These are phyloP conservation scores for Aureococcus anophagefferens DNA, from an alignment of 108 stramenopile species.

Conservation along the genomic window DNA sequence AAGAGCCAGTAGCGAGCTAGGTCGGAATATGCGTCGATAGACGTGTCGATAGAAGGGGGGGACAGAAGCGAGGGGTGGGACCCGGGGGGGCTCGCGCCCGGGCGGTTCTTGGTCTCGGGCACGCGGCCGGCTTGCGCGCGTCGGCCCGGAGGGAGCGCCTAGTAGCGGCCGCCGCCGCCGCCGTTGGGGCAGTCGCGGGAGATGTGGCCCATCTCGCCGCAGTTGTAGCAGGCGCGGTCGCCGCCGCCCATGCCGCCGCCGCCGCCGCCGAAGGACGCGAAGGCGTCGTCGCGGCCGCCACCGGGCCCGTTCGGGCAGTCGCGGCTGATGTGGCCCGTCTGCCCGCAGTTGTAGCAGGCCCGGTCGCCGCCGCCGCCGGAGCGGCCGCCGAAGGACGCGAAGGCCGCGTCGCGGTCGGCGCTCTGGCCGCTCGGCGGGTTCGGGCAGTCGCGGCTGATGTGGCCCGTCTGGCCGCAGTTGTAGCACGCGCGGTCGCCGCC, in stretches of 20 bases:
- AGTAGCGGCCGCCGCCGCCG: conserved; percentile 1
- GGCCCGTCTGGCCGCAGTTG: conserved; percentile 24
- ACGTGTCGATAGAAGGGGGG: no score
- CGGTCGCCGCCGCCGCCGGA: conserved; percentile 5
- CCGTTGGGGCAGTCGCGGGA: conserved; percentile 14
- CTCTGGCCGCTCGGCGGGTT: conserved; percentile 6
- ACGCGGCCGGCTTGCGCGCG: not conserved
- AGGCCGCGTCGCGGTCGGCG: not conserved
- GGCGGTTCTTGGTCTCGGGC: no score
- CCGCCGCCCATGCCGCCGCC: no score
- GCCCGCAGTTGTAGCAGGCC: conserved; percentile 28
- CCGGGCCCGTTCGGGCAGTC: conserved; percentile 20
- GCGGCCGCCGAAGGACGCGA: conserved; percentile 8
- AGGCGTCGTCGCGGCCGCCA: conserved; percentile 5
- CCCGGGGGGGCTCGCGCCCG: no score
- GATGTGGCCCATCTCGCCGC: conserved; percentile 16
- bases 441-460: conserved; percentile 22
- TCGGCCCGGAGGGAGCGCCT: conserved; percentile 1
- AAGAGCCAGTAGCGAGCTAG: no score
- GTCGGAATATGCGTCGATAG: no score
- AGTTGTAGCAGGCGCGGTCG: conserved; percentile 12
- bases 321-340: conserved; percentile 14
- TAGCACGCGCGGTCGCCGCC: conserved; percentile 21
- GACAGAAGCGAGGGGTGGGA: no score
- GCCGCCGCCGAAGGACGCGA: no score